These are phyloP conservation scores for Eucalyptus coolabah DNA, from an alignment of 345 rosid species.

Conservation along the genomic window DNA sequence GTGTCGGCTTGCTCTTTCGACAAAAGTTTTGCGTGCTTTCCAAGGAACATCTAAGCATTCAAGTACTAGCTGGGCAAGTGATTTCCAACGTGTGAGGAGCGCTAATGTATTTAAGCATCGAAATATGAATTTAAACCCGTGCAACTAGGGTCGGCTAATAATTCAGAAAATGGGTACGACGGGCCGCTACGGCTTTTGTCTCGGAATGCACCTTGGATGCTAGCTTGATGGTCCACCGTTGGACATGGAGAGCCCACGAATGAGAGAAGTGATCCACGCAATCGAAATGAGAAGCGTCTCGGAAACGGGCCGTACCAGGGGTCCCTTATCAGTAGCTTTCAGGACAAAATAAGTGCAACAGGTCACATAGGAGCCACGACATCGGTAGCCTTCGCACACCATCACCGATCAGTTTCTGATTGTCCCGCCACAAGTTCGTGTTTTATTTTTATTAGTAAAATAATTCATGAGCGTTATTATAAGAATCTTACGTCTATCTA, in stretches of 20 bases:
- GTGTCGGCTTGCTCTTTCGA: neutral
- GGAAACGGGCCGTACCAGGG: neutral
- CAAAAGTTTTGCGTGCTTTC: neutral
- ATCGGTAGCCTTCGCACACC: neutral
- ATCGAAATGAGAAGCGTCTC: neutral
- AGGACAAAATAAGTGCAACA: neutral
- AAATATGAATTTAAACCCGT: neutral
- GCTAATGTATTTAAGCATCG: neutral
- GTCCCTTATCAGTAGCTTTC: neutral
- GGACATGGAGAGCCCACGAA: neutral
- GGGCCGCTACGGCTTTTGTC: neutral
- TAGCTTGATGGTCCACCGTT: neutral
- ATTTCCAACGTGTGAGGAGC: neutral
- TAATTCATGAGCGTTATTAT: neutral
- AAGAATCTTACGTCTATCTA: accelerated
- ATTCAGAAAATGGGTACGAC: neutral
- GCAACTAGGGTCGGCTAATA: neutral
- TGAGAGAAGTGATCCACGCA: neutral
- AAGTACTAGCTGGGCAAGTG: neutral
- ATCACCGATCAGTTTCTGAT: neutral
- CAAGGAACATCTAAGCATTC: neutral
- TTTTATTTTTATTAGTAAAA: neutral
- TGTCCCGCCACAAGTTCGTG: neutral
- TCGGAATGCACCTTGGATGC: neutral
- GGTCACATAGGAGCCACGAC: neutral